Percentiles rank a stretch among this genome's conserved stretches.
Evolutionary conservation across 2,329 filamentous ascomycete species (phyloP).

Genomic region (Pseudogymnoascus sp.): DNA sequence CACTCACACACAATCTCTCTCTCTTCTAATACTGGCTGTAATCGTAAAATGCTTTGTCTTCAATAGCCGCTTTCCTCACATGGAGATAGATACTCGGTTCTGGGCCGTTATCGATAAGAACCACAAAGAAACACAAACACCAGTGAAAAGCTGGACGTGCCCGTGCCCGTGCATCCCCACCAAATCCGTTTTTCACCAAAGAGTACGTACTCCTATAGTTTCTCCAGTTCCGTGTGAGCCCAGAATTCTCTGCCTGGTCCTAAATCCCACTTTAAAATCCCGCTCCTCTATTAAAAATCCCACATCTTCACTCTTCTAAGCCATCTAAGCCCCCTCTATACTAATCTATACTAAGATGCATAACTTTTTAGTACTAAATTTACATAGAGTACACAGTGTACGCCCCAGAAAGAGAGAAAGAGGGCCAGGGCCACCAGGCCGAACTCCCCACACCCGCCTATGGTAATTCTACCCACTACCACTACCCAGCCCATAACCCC

Average conservation of each 20-base stretch:
- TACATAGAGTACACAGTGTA: neutral
- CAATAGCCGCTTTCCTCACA: neutral
- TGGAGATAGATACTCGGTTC: conserved; percentile 17
- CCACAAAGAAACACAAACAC: neutral
- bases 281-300: neutral
- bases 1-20: no score
- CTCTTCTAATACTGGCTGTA: no score
- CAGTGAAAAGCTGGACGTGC: neutral
- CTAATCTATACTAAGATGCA: neutral
- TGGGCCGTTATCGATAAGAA: conserved; percentile 12
- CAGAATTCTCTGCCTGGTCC: neutral
- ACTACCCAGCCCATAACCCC: neutral
- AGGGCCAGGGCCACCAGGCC: neutral
- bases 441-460: neutral
- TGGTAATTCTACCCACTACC: neutral
- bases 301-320: neutral
- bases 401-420: neutral
- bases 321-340: neutral
- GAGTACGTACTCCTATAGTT: neutral
- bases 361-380: no score
- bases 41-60: no score
- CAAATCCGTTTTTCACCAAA: neutral
- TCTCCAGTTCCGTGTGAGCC: neutral
- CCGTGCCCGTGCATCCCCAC: neutral
- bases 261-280: neutral